Base-by-base conservation (phyloP, 2,329 filamentous ascomycete species). In the Graphilbum ipis-grandicollis region DNA sequence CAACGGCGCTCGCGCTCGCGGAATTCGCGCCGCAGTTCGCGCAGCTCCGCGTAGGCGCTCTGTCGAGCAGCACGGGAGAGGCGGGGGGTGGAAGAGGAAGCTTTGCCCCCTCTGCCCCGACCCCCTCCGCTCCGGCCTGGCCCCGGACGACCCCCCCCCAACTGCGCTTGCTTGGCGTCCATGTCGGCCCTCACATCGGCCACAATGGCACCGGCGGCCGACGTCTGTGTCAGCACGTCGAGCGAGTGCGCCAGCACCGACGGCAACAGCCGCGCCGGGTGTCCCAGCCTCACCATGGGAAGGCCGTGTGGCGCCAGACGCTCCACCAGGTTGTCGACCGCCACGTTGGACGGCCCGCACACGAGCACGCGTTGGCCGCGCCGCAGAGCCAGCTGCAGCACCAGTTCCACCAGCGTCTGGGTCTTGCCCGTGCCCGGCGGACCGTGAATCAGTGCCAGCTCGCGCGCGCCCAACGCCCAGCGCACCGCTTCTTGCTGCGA, bases 401-500 rank as follows among this genome's bases (percentile, higher is more conserved):
- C 93, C 12, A 98, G 65, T 55, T 98, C 90, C 41, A 98, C 88
- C 29, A 98, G 60, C 0, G 90, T 96, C 52, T 96, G 88, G 0
- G 90, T 98, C 56, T 98, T 98, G 34, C 90, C 90, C 0, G 90
- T 98, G 64, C 90, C 90, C 1, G 90, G 90, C 1, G 90, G 90
- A 0, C 90, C 90, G 52, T 98, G 90, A 37, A 98, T 93, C 41
- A 94, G 63, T 3, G 84, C 82, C 21, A 96, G 69, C 49, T 94
- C 85, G 37, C 66, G 67, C 2, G 81, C 79, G 7, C 77, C 79
- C 37, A 98, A 60, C 0, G 88, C 85, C 51, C 96, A 98, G n/a
- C 72, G 58, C 40, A 80, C 73, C 14, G 75, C 75, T 39, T 76
- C 70, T 46, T 75, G 77, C 49, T 80, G 75, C 12, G 69, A 74